Percentiles rank a stretch among this genome's conserved stretches.
These are phyloP conservation scores for Agaricus subrufescens DNA, from an alignment of 768 basidiomycete genomes.

Conservation along the genomic window DNA sequence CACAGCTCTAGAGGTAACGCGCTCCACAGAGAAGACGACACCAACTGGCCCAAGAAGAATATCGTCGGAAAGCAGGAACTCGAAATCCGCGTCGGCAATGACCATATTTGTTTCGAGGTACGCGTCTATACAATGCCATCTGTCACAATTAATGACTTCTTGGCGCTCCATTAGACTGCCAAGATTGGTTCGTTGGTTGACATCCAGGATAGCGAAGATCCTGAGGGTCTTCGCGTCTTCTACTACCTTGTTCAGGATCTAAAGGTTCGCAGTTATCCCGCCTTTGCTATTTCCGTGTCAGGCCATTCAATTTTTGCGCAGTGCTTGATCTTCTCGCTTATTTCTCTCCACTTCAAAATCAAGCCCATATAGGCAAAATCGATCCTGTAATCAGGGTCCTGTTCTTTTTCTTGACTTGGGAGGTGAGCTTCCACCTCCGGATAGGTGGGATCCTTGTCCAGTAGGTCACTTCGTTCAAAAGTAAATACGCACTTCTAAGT, in stretches of 20 bases:
- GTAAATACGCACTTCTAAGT: not conserved
- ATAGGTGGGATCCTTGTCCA: constrained; percentile 11
- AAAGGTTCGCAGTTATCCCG: constrained; percentile 50
- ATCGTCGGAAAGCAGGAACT: constrained; percentile 98
- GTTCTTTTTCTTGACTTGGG: constrained; percentile 4
- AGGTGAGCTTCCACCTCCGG: constrained; percentile 13
- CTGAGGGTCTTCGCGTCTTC: constrained; percentile 95
- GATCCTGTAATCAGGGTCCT: not conserved
- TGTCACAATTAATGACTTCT: not conserved
- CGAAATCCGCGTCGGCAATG: constrained; percentile 89
- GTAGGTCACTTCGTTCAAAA: constrained; percentile 7
- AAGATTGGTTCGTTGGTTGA: constrained; percentile 98
- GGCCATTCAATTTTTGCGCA: constrained; percentile 24
- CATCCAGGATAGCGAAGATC: constrained; percentile 95
- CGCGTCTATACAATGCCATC: constrained; percentile 12
- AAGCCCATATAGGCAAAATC: constrained; percentile 75
- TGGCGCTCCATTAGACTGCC: constrained; percentile 62
- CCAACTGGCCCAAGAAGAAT: constrained; percentile 98
- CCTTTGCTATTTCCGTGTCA: not conserved
- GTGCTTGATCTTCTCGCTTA: constrained; percentile 98
- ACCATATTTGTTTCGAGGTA: constrained; percentile 97
- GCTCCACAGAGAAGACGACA: constrained; percentile 85
- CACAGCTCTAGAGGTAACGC: not conserved
- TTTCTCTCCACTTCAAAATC: constrained; percentile 99
- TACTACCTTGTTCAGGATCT: constrained; percentile 99